Evolutionary conservation across 225 moss, liverwort and hornwort genomes (phyloP).

Genomic region (Bryoerythrophyllum caledonicum): DNA sequence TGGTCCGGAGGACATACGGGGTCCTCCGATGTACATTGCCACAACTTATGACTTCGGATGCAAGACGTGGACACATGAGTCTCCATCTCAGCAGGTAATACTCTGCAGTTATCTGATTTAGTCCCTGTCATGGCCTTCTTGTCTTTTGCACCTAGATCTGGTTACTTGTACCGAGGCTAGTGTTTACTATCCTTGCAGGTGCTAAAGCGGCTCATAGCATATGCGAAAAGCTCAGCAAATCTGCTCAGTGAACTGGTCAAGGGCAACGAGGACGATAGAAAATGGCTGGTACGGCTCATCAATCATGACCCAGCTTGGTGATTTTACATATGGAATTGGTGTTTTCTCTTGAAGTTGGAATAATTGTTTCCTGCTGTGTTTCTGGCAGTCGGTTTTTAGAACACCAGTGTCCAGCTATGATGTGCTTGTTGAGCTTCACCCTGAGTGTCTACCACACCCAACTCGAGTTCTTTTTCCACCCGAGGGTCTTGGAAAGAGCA

Average conservation of each 20-base stretch:
- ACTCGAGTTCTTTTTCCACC: conserved; percentile 71
- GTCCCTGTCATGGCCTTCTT: conserved; percentile 12
- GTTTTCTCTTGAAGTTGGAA: not conserved
- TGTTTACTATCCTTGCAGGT: conserved; percentile 35
- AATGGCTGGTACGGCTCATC: conserved; percentile 70
- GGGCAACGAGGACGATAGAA: conserved; percentile 49
- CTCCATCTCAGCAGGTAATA: conserved; percentile 59
- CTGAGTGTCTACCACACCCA: conserved; percentile 78
- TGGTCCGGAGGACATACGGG: conserved; percentile 33
- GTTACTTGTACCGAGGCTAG: conserved; percentile 16
- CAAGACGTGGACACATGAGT: conserved; percentile 77
- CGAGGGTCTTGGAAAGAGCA: conserved; percentile 42
- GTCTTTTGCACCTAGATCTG: conserved; percentile 18
- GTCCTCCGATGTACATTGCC: conserved; percentile 79
- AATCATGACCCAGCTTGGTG: conserved; percentile 13
- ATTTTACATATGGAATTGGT: not conserved
- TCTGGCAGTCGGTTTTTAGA: conserved; percentile 70
- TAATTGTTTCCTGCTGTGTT: conserved; percentile 7
- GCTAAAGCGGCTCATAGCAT: conserved; percentile 75
- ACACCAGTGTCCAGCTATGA: conserved; percentile 78
- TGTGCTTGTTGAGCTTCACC: conserved; percentile 64
- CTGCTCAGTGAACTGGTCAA: conserved; percentile 58
- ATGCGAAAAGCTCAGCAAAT: conserved; percentile 74
- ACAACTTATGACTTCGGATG: conserved; percentile 83
- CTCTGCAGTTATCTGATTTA: conserved; percentile 5